Evolutionary conservation across 2,329 filamentous ascomycete genomes (phyloP).

Genomic region (Botryotinia calthae): DNA sequence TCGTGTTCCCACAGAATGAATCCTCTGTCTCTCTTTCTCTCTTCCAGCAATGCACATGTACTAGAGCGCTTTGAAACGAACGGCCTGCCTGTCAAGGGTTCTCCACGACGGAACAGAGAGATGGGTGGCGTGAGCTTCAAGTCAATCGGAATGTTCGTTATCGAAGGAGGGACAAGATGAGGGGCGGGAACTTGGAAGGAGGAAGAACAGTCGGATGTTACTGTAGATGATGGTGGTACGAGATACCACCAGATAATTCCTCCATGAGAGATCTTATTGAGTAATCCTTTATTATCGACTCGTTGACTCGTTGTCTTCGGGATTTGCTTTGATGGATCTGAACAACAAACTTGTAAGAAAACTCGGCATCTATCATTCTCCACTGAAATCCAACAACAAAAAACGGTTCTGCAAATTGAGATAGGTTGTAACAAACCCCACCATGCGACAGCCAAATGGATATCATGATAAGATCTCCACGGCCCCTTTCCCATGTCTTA

Average conservation of each 20-base stretch:
- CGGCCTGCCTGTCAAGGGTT: constrained; percentile 1
- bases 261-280: background rate
- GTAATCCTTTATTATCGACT: background rate
- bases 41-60: background rate
- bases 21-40: background rate
- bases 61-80: background rate
- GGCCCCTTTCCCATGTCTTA: background rate
- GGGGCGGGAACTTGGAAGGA: background rate
- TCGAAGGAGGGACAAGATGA: constrained; percentile 1
- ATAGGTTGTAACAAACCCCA: background rate
- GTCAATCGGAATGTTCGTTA: constrained; percentile 3
- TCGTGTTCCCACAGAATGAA: constrained; percentile 10
- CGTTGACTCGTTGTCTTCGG: background rate
- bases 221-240: background rate
- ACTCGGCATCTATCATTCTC: background rate
- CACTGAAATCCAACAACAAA: constrained; percentile 7
- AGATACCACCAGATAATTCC: background rate
- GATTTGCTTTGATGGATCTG: background rate
- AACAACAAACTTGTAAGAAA: background rate
- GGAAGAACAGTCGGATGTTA: background rate
- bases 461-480: constrained; percentile 16
- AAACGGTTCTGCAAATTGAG: background rate
- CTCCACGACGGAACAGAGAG: constrained; percentile 13
- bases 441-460: background rate
- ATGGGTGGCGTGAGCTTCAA: constrained; percentile 19